Evolutionary conservation across 345 rosid genomes (phyloP).

Genomic region (Linum trigynum): DNA sequence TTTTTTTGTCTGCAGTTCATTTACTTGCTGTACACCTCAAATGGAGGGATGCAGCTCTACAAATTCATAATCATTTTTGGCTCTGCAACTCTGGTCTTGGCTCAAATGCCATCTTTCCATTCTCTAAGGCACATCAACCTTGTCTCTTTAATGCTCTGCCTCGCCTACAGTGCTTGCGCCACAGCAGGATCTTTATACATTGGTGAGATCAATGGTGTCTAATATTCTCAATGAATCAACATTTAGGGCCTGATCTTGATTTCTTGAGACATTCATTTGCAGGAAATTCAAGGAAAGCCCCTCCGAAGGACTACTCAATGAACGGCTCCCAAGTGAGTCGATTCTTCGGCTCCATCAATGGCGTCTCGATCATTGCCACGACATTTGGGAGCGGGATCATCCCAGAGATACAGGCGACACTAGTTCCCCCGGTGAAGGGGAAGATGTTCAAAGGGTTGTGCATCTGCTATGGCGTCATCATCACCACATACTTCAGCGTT

Average conservation of each 20-base stretch:
- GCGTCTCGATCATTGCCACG: slow-evolving; percentile 40
- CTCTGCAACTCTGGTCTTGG: slow-evolving; percentile 22
- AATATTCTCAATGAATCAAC: too few species aligned
- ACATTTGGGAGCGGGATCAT: slow-evolving; percentile 48
- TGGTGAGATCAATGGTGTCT: slow-evolving; percentile 15
- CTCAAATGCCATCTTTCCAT: slow-evolving; percentile 61
- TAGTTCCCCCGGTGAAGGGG: slow-evolving; percentile 50
- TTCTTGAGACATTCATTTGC: not conserved
- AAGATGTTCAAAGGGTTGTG: slow-evolving; percentile 57
- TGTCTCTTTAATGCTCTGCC: slow-evolving; percentile 34
- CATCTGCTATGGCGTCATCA: slow-evolving; percentile 34
- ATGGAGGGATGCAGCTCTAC: slow-evolving; percentile 40
- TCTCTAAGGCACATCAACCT: slow-evolving; percentile 53
- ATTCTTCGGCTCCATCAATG: slow-evolving; percentile 35
- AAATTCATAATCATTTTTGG: slow-evolving; percentile 44
- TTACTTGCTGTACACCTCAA: slow-evolving; percentile 32
- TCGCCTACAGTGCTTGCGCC: slow-evolving; percentile 37
- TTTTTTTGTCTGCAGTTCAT: slow-evolving; percentile 29
- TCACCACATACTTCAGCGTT: slow-evolving; percentile 33
- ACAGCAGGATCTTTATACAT: slow-evolving; percentile 34
- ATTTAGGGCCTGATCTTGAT: too few species aligned
- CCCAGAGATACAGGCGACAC: slow-evolving; percentile 63
- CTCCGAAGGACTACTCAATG: slow-evolving; percentile 33
- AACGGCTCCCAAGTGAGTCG: slow-evolving; percentile 22
- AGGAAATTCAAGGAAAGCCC: slow-evolving; percentile 41